Percentiles rank a stretch among this genome's conserved stretches.
Conservation (phyloP, 257 asterid species). For the Mitragyna speciosa region DNA sequence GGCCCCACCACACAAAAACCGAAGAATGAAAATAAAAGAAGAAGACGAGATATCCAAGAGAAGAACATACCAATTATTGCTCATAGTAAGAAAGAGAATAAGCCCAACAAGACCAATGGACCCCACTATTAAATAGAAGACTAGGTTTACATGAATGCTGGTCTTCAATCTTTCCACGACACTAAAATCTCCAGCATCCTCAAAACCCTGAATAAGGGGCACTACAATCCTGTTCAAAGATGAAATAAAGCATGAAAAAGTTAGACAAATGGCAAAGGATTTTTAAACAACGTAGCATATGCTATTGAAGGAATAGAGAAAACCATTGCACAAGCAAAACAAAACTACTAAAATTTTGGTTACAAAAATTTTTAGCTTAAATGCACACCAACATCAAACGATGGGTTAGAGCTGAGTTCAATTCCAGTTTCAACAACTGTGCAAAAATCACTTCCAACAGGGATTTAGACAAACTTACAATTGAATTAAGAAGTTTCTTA, state of each 20-base stretch:
- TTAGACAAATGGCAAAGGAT: not conserved
- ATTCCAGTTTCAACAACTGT: not conserved
- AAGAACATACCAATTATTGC: constrained; percentile 66
- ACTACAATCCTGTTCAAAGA: constrained; percentile 80
- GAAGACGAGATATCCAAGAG: constrained; percentile 22
- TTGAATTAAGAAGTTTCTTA: not conserved
- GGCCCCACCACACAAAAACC: no score
- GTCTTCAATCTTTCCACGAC: constrained; percentile 89
- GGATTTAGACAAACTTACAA: not conserved
- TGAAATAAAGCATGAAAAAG: constrained; percentile 13
- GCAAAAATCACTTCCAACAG: not conserved
- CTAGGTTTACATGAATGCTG: constrained; percentile 87
- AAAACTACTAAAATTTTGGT: not conserved
- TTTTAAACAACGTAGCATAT: not conserved
- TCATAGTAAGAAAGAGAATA: constrained; percentile 79
- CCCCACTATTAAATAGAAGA: constrained; percentile 87
- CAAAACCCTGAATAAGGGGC: constrained; percentile 98
- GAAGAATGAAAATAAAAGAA: not conserved
- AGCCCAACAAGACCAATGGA: constrained; percentile 90
- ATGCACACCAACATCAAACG: not conserved
- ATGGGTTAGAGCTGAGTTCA: not conserved
- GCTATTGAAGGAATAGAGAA: not conserved
- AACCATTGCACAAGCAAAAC: not conserved
- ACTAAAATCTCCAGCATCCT: constrained; percentile 98
- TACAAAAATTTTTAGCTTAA: not conserved